These are phyloP conservation scores for Leucocoprinus birnbaumii DNA, from an alignment of 768 basidiomycete genomes.

Conservation along the genomic window DNA sequence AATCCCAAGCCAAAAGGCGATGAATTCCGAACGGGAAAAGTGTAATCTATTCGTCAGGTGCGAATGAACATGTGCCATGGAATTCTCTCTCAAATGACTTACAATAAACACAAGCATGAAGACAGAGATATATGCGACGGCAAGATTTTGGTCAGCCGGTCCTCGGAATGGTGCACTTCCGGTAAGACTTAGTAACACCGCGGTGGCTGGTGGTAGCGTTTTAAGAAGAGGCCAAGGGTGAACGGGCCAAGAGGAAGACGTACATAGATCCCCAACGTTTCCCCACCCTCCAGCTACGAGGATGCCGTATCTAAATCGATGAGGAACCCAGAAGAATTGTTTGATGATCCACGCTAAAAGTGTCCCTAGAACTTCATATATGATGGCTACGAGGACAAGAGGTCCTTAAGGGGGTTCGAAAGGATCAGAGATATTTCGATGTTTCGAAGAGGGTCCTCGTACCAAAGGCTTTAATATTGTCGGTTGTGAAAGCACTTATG, in stretches of 20 bases:
- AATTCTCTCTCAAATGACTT: conserved; percentile 14
- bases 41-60: conserved; percentile 41
- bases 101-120: conserved; percentile 63
- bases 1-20: conserved; percentile 58
- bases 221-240: neutral
- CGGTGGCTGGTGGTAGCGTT: conserved; percentile 44
- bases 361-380: conserved; percentile 59
- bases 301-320: conserved; percentile 71
- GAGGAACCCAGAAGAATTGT: conserved; percentile 73
- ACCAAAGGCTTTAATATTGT: conserved; percentile 58
- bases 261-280: conserved; percentile 72
- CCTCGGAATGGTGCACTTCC: conserved; percentile 62
- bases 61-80: neutral
- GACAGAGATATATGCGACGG: conserved; percentile 64
- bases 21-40: conserved; percentile 64
- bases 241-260: conserved; percentile 19
- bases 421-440: too few relatives aligned
- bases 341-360: conserved; percentile 51
- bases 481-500: conserved; percentile 57
- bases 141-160: conserved; percentile 51
- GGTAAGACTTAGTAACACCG: conserved; percentile 63
- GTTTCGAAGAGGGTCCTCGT: too few relatives aligned
- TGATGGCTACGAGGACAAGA: conserved; percentile 53
- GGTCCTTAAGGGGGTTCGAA: too few relatives aligned
- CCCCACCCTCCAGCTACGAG: conserved; percentile 67